Evolutionary conservation across 495 filamentous ascomycete species (phyloP).

Genomic region (Talaromyces stipitatus): DNA sequence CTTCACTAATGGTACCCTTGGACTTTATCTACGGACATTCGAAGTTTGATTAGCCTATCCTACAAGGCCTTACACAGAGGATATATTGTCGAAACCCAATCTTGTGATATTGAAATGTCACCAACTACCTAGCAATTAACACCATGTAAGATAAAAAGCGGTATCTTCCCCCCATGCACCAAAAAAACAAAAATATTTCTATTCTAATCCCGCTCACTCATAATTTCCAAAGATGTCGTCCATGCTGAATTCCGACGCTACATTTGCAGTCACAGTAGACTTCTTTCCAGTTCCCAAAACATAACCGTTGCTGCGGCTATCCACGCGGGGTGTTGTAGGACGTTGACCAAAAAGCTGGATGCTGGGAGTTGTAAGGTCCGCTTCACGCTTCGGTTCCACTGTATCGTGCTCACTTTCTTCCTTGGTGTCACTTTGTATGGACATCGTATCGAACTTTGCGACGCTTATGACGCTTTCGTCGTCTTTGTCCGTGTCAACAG

Average conservation of each 20-base stretch:
- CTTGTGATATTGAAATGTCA: too few relatives aligned
- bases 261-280: background rate
- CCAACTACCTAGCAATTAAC: too few relatives aligned
- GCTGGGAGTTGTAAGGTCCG: background rate
- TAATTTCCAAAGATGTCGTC: background rate
- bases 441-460: background rate
- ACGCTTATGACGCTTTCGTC: background rate
- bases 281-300: background rate
- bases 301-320: background rate
- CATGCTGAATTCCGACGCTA: background rate
- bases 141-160: too few relatives aligned
- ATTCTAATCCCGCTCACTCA: too few relatives aligned
- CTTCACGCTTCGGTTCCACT: background rate
- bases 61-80: too few relatives aligned
- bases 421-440: background rate
- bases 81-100: too few relatives aligned
- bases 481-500: slow-evolving; percentile 5
- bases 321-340: background rate
- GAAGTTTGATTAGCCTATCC: too few relatives aligned
- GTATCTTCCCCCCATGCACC: too few relatives aligned
- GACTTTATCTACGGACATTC: too few relatives aligned
- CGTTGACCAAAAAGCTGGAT: background rate
- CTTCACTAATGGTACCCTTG: too few relatives aligned
- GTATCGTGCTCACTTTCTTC: too few relatives aligned
- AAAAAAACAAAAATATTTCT: too few relatives aligned